Conservation (phyloP, 78 protist species). For the Emiliania huxleyi region DNA sequence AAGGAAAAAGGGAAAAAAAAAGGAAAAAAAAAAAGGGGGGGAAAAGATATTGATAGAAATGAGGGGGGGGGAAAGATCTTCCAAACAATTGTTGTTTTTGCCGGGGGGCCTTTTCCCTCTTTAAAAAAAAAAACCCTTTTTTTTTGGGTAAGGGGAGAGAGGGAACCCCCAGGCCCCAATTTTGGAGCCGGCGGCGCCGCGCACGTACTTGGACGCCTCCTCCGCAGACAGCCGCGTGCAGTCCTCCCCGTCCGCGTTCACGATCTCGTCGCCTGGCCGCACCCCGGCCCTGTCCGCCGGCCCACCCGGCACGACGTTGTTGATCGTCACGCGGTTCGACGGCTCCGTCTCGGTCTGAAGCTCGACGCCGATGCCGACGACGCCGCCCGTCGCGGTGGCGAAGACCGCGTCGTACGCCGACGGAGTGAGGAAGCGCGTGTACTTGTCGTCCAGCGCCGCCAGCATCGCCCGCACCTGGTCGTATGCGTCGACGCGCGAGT, state of each 20-base stretch:
- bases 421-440: slow-evolving; percentile 22
- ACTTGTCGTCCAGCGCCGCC: neutral
- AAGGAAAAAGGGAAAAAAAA: no score
- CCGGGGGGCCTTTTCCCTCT: neutral
- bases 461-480: neutral
- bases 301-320: neutral
- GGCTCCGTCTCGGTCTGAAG: neutral
- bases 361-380: slow-evolving; percentile 8
- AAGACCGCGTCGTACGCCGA: neutral
- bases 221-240: neutral
- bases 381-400: neutral
- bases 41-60: no score
- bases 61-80: no score
- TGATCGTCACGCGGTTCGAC: neutral
- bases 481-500: neutral
- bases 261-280: neutral
- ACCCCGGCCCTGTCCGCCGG: neutral
- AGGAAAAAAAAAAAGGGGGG: no score
- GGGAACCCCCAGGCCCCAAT: neutral
- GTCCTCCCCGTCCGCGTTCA: neutral
- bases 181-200: neutral
- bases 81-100: no score
- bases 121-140: neutral
- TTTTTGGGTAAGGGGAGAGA: neutral
- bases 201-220: neutral